These are phyloP conservation scores for Fusarium oligoseptatum DNA, from an alignment of 2,329 filamentous ascomycete genomes.

Conservation along the genomic window DNA sequence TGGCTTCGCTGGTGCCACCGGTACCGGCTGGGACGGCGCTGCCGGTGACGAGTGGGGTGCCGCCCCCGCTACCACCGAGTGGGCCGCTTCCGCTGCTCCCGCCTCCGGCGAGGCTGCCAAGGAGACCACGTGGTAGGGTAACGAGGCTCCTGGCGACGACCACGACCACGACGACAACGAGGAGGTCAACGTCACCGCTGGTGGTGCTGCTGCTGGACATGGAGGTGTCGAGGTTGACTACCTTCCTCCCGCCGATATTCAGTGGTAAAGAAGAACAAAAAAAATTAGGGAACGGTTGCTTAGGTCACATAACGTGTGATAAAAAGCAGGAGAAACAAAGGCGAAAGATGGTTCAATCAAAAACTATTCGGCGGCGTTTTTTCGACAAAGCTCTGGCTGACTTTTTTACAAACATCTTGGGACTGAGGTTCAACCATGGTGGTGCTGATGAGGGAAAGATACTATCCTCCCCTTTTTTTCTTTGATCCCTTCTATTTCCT, in stretches of 20 bases:
- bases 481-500: slow-evolving; percentile 35
- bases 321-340: slow-evolving; percentile 28
- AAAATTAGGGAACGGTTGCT: slow-evolving; percentile 26
- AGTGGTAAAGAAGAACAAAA: slow-evolving; percentile 41
- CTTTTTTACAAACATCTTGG: slow-evolving; percentile 32
- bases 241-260: background rate
- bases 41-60: slow-evolving; percentile 75
- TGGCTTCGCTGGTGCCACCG: slow-evolving; percentile 72
- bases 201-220: background rate
- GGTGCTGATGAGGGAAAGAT: slow-evolving; percentile 99
- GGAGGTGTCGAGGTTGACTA: background rate
- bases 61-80: slow-evolving; percentile 74
- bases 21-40: slow-evolving; percentile 68
- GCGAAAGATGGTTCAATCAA: slow-evolving; percentile 44
- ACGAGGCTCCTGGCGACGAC: slow-evolving; percentile 36
- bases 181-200: background rate
- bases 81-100: slow-evolving; percentile 68
- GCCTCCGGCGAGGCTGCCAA: slow-evolving; percentile 61
- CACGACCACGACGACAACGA: background rate
- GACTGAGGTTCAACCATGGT: slow-evolving; percentile 67
- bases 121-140: slow-evolving; percentile 66
- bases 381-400: slow-evolving; percentile 43
- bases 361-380: slow-evolving; percentile 46
- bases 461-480: slow-evolving; percentile 65
- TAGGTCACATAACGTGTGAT: background rate